Evolutionary conservation across 768 basidiomycete species (phyloP).

Genomic region (Boletellus emodensis): DNA sequence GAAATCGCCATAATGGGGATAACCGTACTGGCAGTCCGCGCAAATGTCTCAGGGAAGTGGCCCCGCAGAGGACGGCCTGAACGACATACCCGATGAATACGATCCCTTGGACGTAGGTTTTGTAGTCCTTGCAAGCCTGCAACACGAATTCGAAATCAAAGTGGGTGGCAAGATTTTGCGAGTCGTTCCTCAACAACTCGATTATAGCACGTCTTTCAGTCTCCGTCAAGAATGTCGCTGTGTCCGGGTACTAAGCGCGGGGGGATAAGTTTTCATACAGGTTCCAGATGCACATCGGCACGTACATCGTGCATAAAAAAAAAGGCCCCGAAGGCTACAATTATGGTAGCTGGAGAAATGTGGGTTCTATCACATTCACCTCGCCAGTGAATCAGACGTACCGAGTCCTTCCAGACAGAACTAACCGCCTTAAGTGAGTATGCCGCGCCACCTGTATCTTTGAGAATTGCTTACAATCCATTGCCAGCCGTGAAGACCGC

Average conservation of each 20-base stretch:
- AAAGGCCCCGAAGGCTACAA: neutral
- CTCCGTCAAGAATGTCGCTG: constrained; percentile 1
- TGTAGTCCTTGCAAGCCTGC: neutral
- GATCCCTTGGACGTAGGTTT: neutral
- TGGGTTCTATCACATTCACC: neutral
- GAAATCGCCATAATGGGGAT: neutral
- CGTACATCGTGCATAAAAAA: neutral
- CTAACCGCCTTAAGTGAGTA: neutral
- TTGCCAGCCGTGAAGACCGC: constrained; percentile 3
- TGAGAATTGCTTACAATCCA: constrained; percentile 1
- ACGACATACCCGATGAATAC: neutral
- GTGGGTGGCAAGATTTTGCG: constrained; percentile 2
- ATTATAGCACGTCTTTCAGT: neutral
- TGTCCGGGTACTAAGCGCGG: neutral
- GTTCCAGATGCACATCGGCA: neutral
- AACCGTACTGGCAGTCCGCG: neutral
- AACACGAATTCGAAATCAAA: neutral
- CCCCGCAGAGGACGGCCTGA: neutral
- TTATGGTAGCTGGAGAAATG: neutral
- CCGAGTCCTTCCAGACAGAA: constrained; percentile 2
- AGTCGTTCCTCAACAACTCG: neutral
- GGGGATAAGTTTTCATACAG: neutral
- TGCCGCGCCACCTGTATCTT: neutral
- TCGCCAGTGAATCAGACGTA: neutral
- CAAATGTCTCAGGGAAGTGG: neutral